A percentile compares a stretch with the other conserved stretches of the same genome.
These are phyloP conservation scores for Penicillium sp. DNA, from an alignment of 2,329 filamentous ascomycete genomes.

Conservation along the genomic window DNA sequence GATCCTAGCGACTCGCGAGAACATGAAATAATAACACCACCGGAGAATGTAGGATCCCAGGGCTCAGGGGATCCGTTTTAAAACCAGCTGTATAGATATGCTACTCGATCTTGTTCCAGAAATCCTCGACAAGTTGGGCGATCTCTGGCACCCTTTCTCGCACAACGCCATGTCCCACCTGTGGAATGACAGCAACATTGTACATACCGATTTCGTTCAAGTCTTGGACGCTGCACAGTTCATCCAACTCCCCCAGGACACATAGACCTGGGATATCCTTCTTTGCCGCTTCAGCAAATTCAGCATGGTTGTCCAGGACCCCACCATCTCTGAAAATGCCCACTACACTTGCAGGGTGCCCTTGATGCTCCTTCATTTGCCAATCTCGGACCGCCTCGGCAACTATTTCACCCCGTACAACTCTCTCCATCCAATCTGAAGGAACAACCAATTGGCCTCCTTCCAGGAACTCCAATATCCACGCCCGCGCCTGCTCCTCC, in stretches of 20 bases:
- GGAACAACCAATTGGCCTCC: slow-evolving; percentile 45
- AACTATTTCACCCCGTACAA: slow-evolving; percentile 45
- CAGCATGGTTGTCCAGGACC: slow-evolving; percentile 38
- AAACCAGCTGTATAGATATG: too few species aligned
- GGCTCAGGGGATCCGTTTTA: too few species aligned
- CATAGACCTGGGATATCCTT: slow-evolving; percentile 28
- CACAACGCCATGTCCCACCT: slow-evolving; percentile 44
- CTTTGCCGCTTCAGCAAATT: slow-evolving; percentile 29
- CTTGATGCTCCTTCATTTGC: slow-evolving; percentile 48
- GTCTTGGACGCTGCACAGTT: slow-evolving; percentile 32
- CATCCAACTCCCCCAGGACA: slow-evolving; percentile 41
- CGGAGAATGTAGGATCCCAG: too few species aligned
- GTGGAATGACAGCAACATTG: slow-evolving; percentile 37
- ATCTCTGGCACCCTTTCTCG: slow-evolving; percentile 40
- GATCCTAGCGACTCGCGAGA: too few species aligned
- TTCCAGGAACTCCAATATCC: slow-evolving; percentile 44
- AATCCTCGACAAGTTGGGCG: slow-evolving; percentile 28
- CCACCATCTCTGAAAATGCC: slow-evolving; percentile 49
- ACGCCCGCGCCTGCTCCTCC: slow-evolving; percentile 34
- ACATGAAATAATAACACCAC: too few species aligned
- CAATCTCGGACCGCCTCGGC: slow-evolving; percentile 50
- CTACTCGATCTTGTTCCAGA: slow-evolving; percentile 31
- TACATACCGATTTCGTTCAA: slow-evolving; percentile 34
- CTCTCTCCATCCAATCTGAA: slow-evolving; percentile 46
- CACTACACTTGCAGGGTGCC: slow-evolving; percentile 48